Conservation (phyloP, 2,329 filamentous ascomycete species). For the Endoconidiophora polonica region DNA sequence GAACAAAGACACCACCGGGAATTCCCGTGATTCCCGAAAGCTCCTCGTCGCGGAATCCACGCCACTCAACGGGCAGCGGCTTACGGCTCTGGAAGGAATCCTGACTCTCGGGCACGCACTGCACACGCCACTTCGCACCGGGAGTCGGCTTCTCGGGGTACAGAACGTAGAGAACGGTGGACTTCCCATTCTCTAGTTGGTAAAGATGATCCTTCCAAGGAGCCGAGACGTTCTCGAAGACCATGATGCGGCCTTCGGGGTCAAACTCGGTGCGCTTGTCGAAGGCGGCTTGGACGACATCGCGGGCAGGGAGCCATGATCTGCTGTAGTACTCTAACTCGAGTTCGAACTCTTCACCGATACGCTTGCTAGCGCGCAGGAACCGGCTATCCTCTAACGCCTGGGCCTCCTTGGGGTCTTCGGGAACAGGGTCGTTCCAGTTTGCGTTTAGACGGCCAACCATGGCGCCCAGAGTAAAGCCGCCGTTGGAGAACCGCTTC, state of each 20-base stretch:
- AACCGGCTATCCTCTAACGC: conserved; percentile 70
- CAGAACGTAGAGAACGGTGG: conserved; percentile 61
- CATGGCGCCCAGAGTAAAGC: conserved; percentile 69
- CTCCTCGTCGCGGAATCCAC: conserved; percentile 74
- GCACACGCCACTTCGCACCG: conserved; percentile 79
- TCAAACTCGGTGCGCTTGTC: conserved; percentile 50
- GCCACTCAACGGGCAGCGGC: conserved; percentile 79
- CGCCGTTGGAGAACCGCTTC: conserved; percentile 70
- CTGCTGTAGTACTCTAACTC: conserved; percentile 60
- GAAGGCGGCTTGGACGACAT: conserved; percentile 63
- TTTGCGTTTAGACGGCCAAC: conserved; percentile 66
- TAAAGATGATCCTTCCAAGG: conserved; percentile 98
- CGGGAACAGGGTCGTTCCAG: conserved; percentile 50
- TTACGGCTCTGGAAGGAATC: conserved; percentile 86
- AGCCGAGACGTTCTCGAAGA: conserved; percentile 60
- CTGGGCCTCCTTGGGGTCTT: conserved; percentile 37
- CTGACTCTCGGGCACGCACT: conserved; percentile 71
- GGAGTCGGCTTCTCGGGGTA: conserved; percentile 69
- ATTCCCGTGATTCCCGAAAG: conserved; percentile 57
- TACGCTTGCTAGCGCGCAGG: conserved; percentile 57
- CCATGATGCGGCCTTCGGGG: conserved; percentile 59
- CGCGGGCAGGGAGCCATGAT: conserved; percentile 77
- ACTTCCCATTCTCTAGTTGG: conserved; percentile 52
- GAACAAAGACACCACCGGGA: conserved; percentile 72
- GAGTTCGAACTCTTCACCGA: conserved; percentile 74